Evolutionary conservation across 148 eudicot species (phyloP), one percentile per base, ranked within the genome.

Genomic region (Rhododendron griersonianum): DNA sequence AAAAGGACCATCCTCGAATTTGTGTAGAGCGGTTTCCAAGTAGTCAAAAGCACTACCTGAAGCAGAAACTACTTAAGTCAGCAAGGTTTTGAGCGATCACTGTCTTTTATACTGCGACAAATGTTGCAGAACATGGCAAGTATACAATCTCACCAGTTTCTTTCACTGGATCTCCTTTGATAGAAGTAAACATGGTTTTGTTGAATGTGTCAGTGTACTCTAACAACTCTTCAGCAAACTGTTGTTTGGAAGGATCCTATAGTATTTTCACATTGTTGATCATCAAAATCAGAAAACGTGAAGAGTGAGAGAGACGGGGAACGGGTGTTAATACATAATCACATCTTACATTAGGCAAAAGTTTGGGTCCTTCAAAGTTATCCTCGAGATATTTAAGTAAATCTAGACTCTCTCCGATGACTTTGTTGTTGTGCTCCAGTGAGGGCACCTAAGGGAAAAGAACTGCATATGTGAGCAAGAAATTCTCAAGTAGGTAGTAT

Each of bases 1-100:
- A 90, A 94, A 95, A 80, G 95, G 94, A 11, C 97, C 98, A 78
- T 93, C 97, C 78, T 90, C 90, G 80, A 91, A 94, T 88, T 93
- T 95, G 11, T 88, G 83, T 84, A 95, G 96, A 81, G 95, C 91
- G 35, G 88, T 87, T 87, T 94, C 98, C 80, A 94, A 44, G 89
- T 94, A 82, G 90, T 95, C 94, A 85, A 94, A 93, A 51, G 84
- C 93, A 88, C 87, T 83, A 81, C 85, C 99, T 96, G 85, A 25
- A 19, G 11, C 55, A 84, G 82, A 86, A 79, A 79, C 15, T 5
- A 63, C 80, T 73, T 47, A 78, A 7, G 81, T 78, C 35, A n/a
- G 15, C 41, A 47, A 83, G 76, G 19, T 55, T 50, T 6, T 2
- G 35, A n/a, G 28, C 47, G 2, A 23, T 2, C 13, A 45, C 18